Evolutionary conservation across 2,329 filamentous ascomycete species (phyloP), one percentile per base, ranked within the genome.

Genomic region (Dactylellina parvicollis): DNA sequence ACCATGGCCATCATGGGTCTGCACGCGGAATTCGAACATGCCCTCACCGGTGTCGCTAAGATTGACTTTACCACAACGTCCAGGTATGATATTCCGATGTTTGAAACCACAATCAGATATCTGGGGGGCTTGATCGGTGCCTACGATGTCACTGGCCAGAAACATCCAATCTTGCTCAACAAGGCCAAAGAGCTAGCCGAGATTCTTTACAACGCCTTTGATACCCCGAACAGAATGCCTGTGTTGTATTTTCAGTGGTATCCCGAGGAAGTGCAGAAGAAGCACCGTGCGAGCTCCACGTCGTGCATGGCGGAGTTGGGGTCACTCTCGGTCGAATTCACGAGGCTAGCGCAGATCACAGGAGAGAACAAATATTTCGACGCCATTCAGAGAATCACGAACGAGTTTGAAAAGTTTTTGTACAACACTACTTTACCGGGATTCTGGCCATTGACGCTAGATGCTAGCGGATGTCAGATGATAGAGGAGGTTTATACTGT

Each of bases 181-280:
- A 95, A 96, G 81, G 91, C 92, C 0, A 84, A 89, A 34, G 89
- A 94, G 80, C 85, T 95, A 24, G 92, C 88, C 38, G 90, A 94
- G 77, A 85, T 96, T 72, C 82, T 96, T 30, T 92, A 93, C 83
- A 88, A 89, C 59, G 86, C 90, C 2, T 96, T 96, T 78, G 92
- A 96, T 80, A 97, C 94, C 0, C 93, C 93, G 0, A 97, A 98
- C 80, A 88, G 92, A 77, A 96, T 98, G 91, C 93, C 94, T 1
- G 82, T 92, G 4, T 85, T 92, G 3, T 92, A 89, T 80, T 96
- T 94, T 81, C 83, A 85, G 75, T 96, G 90, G 91, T 86, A 87
- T 77, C 90, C 89, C 1, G 54, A 66, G 2, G 20, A 59, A 2
- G 38, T 73, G 22, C 55, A 30, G 81, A 79, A 30, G 49, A 55